These are phyloP conservation scores for Ormosia emarginata DNA, from an alignment of 306 rosid species.

Conservation along the genomic window DNA sequence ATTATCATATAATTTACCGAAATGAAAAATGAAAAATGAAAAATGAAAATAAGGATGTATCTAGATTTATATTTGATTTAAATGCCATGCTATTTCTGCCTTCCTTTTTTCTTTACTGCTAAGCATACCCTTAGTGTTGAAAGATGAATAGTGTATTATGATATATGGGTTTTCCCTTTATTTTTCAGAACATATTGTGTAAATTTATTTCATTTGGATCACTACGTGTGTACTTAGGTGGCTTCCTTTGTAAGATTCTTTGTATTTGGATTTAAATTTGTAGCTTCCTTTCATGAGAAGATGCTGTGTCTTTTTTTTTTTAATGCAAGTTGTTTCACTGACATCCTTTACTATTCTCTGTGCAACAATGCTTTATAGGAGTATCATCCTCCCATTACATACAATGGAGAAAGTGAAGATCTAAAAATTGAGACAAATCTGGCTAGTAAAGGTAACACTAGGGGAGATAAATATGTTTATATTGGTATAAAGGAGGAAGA, in stretches of 20 bases:
- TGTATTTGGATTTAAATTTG: neutral
- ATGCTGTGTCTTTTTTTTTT: neutral
- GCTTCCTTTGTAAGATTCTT: neutral
- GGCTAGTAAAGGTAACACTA: too few species aligned
- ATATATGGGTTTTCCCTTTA: too few species aligned
- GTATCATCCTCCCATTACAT: conserved; percentile 25
- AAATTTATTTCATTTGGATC: neutral
- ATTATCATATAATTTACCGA: too few species aligned
- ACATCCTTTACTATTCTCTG: conserved; percentile 21
- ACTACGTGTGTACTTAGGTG: neutral
- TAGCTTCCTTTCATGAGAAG: neutral
- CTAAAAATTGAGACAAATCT: too few species aligned
- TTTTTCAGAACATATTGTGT: too few species aligned
- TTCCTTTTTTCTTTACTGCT: neutral
- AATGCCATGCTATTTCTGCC: neutral
- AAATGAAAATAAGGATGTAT: too few species aligned
- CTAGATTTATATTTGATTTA: conserved; percentile 2
- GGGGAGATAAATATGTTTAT: too few species aligned
- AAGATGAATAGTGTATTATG: too few species aligned
- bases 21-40: neutral
- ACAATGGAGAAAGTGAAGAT: too few species aligned
- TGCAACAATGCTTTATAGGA: conserved; percentile 33
- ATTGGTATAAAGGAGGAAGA: too few species aligned
- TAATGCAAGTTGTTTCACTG: too few species aligned
- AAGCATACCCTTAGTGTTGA: neutral